Evolutionary conservation across 78 protist species (phyloP).

Genomic region (Polysphondylium violaceum): DNA sequence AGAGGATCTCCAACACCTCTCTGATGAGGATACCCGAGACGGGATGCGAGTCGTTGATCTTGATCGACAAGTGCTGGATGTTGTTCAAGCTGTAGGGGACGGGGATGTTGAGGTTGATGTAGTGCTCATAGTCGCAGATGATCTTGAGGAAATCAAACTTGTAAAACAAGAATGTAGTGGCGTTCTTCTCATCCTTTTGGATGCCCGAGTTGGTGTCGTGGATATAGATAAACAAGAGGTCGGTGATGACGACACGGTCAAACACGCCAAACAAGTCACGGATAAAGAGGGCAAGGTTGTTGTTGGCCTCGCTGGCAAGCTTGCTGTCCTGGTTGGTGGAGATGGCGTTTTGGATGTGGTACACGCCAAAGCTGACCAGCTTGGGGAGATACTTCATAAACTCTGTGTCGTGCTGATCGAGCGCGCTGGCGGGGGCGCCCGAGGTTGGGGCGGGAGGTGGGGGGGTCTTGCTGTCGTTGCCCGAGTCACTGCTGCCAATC

Average conservation of each 20-base stretch:
- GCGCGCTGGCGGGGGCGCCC: neutral
- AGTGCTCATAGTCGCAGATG: conserved; percentile 63
- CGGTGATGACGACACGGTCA: conserved; percentile 36
- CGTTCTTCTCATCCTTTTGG: neutral
- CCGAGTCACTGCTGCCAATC: neutral
- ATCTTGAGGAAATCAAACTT: conserved; percentile 59
- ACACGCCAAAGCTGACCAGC: conserved; percentile 32
- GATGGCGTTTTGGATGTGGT: conserved; percentile 1
- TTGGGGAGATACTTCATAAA: conserved; percentile 59
- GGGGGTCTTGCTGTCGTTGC: conserved; percentile 7
- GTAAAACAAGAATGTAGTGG: conserved; percentile 33
- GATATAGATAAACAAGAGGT: conserved; percentile 24
- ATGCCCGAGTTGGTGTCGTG: conserved; percentile 33
- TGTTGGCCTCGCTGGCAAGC: conserved; percentile 62
- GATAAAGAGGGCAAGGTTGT: conserved; percentile 47
- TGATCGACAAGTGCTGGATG: conserved; percentile 17
- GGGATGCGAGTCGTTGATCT: conserved; percentile 50
- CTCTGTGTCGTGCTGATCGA: conserved; percentile 13
- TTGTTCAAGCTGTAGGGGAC: neutral
- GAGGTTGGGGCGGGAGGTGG: neutral
- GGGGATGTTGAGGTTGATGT: conserved; percentile 58
- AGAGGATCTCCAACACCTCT: conserved; percentile 36
- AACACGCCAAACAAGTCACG: conserved; percentile 55
- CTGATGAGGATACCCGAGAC: conserved; percentile 42
- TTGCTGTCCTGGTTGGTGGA: neutral